Evolutionary conservation across 1,284 basidiomycete genomes (phyloP).

Genomic region (Vanrija sp.): DNA sequence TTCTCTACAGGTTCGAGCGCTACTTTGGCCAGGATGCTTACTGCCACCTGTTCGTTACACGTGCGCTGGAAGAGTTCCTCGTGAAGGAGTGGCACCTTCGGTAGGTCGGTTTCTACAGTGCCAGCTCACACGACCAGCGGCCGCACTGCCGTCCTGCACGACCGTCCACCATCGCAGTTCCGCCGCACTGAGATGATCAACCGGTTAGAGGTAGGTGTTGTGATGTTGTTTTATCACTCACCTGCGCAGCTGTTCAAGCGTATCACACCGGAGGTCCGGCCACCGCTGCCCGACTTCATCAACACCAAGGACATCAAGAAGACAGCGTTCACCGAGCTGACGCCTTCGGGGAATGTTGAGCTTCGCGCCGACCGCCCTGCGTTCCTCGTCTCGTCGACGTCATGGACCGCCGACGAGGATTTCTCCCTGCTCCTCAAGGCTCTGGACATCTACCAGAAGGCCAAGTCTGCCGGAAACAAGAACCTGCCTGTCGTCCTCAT

Average conservation of each 20-base stretch:
- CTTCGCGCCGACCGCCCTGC: conserved; percentile 71
- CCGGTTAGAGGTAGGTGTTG: conserved; percentile 62
- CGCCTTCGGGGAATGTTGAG: conserved; percentile 24
- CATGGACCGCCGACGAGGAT: conserved; percentile 98
- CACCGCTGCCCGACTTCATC: conserved; percentile 36
- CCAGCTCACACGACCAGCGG: conserved; percentile 56
- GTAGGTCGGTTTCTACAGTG: conserved; percentile 53
- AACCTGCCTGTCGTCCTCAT: conserved; percentile 70
- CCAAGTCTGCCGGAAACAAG: conserved; percentile 12
- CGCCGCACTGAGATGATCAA: conserved; percentile 64
- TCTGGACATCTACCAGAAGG: conserved; percentile 55
- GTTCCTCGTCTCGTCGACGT: conserved; percentile 84
- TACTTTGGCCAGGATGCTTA: conserved; percentile 74
- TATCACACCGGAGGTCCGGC: conserved; percentile 42
- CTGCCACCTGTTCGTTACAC: conserved; percentile 90
- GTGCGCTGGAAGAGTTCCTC: conserved; percentile 74
- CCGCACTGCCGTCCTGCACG: conserved; percentile 70
- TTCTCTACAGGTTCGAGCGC: conserved; percentile 64
- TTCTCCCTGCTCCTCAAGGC: conserved; percentile 78
- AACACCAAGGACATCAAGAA: conserved; percentile 34
- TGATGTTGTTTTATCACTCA: background rate
- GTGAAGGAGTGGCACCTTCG: conserved; percentile 69
- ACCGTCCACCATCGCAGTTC: conserved; percentile 80
- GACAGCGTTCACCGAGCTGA: conserved; percentile 27
- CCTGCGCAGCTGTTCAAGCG: conserved; percentile 57